Conservation (phyloP, 1,284 basidiomycete species). For the Boletus hoseneyae region DNA sequence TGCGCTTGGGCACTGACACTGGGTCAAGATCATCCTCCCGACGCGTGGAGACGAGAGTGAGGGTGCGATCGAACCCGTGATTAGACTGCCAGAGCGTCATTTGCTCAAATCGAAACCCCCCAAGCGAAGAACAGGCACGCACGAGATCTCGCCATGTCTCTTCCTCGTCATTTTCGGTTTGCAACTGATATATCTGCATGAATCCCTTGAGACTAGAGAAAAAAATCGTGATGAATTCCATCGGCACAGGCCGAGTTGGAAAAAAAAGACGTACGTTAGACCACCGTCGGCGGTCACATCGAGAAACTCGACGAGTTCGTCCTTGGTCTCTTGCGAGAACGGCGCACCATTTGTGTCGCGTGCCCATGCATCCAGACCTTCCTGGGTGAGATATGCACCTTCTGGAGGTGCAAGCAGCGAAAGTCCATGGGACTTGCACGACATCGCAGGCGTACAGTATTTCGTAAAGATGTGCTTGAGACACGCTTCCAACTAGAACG, state of each 20-base stretch:
- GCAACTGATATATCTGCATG: conserved; percentile 73
- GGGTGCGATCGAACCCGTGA: conserved; percentile 69
- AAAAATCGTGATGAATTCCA: conserved; percentile 1
- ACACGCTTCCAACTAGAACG: conserved; percentile 53
- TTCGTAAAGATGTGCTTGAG: conserved; percentile 71
- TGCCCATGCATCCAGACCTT: conserved; percentile 70
- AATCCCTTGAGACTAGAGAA: conserved; percentile 70
- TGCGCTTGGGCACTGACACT: conserved; percentile 10
- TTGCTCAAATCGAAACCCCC: not conserved
- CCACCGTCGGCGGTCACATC: conserved; percentile 70
- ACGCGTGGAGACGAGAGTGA: conserved; percentile 56
- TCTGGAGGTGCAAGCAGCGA: conserved; percentile 48
- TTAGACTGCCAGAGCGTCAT: conserved; percentile 45
- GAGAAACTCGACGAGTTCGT: conserved; percentile 70
- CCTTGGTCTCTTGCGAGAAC: conserved; percentile 69
- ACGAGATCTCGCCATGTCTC: conserved; percentile 81
- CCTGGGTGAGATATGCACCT: conserved; percentile 52
- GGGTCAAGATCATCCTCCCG: conserved; percentile 46
- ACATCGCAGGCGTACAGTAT: conserved; percentile 47
- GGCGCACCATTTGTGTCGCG: conserved; percentile 72
- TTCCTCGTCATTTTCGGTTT: conserved; percentile 77
- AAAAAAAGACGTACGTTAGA: conserved; percentile 55
- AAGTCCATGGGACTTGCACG: conserved; percentile 10
- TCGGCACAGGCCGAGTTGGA: not conserved
- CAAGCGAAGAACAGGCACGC: conserved; percentile 24